phyloP scores from a whole-genome alignment of 2,329 filamentous ascomycete species.

The Apiospora rasikravindrae region DNA sequence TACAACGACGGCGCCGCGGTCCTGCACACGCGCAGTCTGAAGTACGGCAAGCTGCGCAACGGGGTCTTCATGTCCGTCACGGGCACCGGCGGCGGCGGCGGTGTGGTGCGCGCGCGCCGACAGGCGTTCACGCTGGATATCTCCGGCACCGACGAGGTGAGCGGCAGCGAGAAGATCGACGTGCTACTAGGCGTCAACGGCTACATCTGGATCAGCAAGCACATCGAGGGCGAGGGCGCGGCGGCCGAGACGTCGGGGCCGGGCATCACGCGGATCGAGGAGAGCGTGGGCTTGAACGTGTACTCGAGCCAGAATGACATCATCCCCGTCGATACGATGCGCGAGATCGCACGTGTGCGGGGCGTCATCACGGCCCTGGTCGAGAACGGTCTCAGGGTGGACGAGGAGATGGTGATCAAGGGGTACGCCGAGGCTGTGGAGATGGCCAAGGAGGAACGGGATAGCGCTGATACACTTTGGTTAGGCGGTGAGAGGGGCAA shows the following conservation, averaged over 20 bases:
- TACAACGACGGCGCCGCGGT: conserved; percentile 85
- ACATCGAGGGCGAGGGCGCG: conserved; percentile 65
- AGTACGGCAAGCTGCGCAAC: conserved; percentile 95
- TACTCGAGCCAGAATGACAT: conserved; percentile 96
- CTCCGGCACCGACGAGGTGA: conserved; percentile 32
- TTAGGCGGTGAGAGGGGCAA: conserved; percentile 63
- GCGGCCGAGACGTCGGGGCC: conserved; percentile 50
- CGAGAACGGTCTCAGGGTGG: conserved; percentile 80
- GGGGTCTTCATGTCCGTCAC: conserved; percentile 85
- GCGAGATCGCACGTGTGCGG: conserved; percentile 84
- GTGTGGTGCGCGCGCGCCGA: conserved; percentile 81
- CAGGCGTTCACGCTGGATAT: conserved; percentile 86
- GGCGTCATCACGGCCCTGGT: conserved; percentile 84
- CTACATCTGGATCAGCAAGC: conserved; percentile 93
- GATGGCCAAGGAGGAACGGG: conserved; percentile 65
- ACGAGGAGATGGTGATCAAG: conserved; percentile 84
- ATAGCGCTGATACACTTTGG: conserved; percentile 62
- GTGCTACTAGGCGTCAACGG: conserved; percentile 94
- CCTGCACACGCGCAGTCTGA: conserved; percentile 86
- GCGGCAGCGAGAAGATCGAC: conserved; percentile 71
- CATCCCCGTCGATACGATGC: conserved; percentile 76
- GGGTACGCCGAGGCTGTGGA: conserved; percentile 85
- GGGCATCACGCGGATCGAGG: conserved; percentile 84
- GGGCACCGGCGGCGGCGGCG: conserved; percentile 82
- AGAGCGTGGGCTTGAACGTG: conserved; percentile 81